These are phyloP conservation scores for Backusella macrospora DNA, from an alignment of 192 early-diverging fungal genomes.

Conservation along the genomic window DNA sequence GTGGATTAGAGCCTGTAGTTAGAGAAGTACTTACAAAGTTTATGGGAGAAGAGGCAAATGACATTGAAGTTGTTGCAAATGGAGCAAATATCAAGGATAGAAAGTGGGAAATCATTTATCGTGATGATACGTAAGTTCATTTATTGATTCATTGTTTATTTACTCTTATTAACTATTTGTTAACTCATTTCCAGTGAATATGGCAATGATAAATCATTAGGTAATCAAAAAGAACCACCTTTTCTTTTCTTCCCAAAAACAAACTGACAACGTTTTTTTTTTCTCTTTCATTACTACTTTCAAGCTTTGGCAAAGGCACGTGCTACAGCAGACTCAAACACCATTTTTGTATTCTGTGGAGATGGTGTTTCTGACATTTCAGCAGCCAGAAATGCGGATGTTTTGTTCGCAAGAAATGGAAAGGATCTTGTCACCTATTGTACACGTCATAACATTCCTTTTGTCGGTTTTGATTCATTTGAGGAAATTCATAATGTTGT, in stretches of 20 bases:
- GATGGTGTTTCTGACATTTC: constrained; percentile 81
- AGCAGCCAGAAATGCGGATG: constrained; percentile 72
- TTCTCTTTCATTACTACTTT: neutral
- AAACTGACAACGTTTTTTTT: too few species aligned
- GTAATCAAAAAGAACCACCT: constrained; percentile 19
- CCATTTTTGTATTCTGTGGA: constrained; percentile 71
- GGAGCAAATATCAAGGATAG: constrained; percentile 43
- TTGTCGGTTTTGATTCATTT: constrained; percentile 61
- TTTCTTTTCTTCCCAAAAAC: neutral
- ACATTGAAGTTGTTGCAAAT: constrained; percentile 66
- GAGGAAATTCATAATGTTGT: constrained; percentile 44
- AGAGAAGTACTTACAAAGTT: constrained; percentile 53
- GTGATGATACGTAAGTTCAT: constrained; percentile 54
- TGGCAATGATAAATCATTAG: constrained; percentile 67
- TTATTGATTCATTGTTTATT: neutral
- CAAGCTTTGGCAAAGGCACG: constrained; percentile 38
- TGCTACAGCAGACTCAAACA: constrained; percentile 19
- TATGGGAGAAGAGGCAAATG: constrained; percentile 49
- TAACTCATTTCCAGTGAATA: constrained; percentile 43
- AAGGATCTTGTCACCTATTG: constrained; percentile 75
- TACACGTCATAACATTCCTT: constrained; percentile 55
- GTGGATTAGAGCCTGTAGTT: constrained; percentile 59
- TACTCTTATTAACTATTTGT: too few species aligned
- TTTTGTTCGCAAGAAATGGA: constrained; percentile 74
- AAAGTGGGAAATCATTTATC: constrained; percentile 66